Base-by-base conservation (phyloP, 805 yeast genomes). In the Starmerella lactis-condensi region DNA sequence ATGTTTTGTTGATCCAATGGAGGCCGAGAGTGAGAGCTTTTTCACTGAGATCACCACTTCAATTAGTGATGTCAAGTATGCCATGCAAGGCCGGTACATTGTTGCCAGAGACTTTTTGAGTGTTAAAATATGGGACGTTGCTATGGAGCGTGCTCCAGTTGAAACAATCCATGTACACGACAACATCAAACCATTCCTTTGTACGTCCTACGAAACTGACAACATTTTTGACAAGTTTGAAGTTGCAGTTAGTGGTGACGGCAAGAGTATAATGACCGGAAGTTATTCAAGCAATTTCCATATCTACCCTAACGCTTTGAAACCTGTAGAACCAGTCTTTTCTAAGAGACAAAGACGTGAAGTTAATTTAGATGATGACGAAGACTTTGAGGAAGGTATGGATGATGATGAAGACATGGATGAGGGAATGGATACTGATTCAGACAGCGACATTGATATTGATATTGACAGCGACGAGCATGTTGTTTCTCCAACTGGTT, bases 191-290 rank as follows among this genome's bases (percentile, higher is more conserved):
- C 93, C 82, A 48, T 65, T 85, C 50, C 62, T 89, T 49, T 85
- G 96, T 59, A 95, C 91, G 54, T 82, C 96, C 27, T 89, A 91
- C 61, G 99, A 89, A 55, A 83, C 82, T 53, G 99, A 89, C 59
- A 93, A 96, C 28, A 89, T 89, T 35, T 89, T 89, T 58, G 98
- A 89, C 62, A 91, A 89, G 62, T 89, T 89, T 56, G 98, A 89
- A 62, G 93, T 83, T 39, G 89, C 74, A 45, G 82, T 89, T 50
- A 68, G 82, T 44, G 98, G 96, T 23, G 95, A 91, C 58, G 77
- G 79, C 47, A 70, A 72, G 50, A 71, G 82, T 37, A 72, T 89
- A 37, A 79, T 89, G 85, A 83, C 98, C 10, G 99, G 99, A 32
- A 76, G 94, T 24, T 89, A 89, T 62, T 81, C 83, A 58, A 89